Evolutionary conservation across 2,329 filamentous ascomycete genomes (phyloP).

Genomic region (Cucurbitaria berberidis): DNA sequence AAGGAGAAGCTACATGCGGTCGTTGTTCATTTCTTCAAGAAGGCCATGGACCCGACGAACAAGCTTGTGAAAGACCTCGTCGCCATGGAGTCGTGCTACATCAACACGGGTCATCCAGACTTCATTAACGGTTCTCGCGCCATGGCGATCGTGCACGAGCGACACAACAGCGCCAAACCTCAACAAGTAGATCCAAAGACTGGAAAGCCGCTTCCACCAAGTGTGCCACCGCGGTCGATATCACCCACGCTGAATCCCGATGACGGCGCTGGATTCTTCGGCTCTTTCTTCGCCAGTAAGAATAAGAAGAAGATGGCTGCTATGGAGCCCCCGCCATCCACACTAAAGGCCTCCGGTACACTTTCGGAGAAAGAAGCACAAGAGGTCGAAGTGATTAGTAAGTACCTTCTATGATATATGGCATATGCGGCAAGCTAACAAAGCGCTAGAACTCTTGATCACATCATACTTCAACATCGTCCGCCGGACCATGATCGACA

Average conservation of each 20-base stretch:
- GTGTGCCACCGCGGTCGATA: slow-evolving; percentile 71
- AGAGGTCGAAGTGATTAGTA: slow-evolving; percentile 98
- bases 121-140: slow-evolving; percentile 96
- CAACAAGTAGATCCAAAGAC: slow-evolving; percentile 98
- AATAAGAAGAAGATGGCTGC: slow-evolving; percentile 99
- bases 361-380: slow-evolving; percentile 92
- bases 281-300: slow-evolving; percentile 97
- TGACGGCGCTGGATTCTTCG: slow-evolving; percentile 79
- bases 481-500: slow-evolving; percentile 97
- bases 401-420: slow-evolving; percentile 48
- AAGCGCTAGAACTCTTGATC: slow-evolving; percentile 79
- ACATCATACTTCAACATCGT: slow-evolving; percentile 98
- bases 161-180: slow-evolving; percentile 79
- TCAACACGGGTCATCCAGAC: slow-evolving; percentile 98
- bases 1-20: slow-evolving; percentile 97
- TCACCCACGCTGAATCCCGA: slow-evolving; percentile 77
- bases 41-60: slow-evolving; percentile 97
- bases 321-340: slow-evolving; percentile 94
- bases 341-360: slow-evolving; percentile 90
- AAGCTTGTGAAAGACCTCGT: slow-evolving; percentile 95
- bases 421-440: slow-evolving; percentile 20
- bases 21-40: slow-evolving; percentile 95
- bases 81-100: slow-evolving; percentile 93
- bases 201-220: slow-evolving; percentile 82
- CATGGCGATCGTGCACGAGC: slow-evolving; percentile 97